Percentiles rank a stretch among this genome's conserved stretches.
Evolutionary conservation across 75 land plant genomes (phyloP).

Genomic region (Pinus taeda): DNA sequence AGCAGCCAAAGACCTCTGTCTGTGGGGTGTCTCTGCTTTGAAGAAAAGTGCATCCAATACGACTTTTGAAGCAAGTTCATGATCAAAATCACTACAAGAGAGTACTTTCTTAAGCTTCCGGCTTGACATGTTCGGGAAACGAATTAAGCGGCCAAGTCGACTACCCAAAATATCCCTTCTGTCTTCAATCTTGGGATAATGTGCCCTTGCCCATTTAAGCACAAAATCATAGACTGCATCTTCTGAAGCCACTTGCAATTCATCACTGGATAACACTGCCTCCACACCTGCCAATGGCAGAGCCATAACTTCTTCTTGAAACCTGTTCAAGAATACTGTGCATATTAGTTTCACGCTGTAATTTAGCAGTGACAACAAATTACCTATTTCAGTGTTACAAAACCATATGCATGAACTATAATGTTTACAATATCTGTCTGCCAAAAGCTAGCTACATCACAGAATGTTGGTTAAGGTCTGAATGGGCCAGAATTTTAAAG

Average conservation of each 20-base stretch:
- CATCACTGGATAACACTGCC: constrained; percentile 87
- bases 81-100: constrained; percentile 77
- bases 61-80: constrained; percentile 75
- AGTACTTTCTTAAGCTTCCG: constrained; percentile 87
- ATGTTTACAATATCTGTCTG: background rate
- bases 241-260: constrained; percentile 92
- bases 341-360: background rate
- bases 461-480: background rate
- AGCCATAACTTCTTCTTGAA: constrained; percentile 78
- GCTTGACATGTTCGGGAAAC: constrained; percentile 92
- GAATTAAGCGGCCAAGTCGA: constrained; percentile 65
- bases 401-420: background rate
- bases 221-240: constrained; percentile 96
- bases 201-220: constrained; percentile 87
- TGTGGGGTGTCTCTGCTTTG: constrained; percentile 89
- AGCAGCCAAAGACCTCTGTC: constrained; percentile 64
- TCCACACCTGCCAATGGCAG: constrained; percentile 91
- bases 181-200: constrained; percentile 82
- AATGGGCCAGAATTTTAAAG: background rate
- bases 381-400: background rate
- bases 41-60: constrained; percentile 96
- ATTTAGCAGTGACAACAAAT: background rate
- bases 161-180: constrained; percentile 73
- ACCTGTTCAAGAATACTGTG: constrained; percentile 34
- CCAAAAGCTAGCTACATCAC: too few relatives aligned